phyloP scores from a whole-genome alignment of 208 protist species.

The Trypanosoma platydactyli region DNA sequence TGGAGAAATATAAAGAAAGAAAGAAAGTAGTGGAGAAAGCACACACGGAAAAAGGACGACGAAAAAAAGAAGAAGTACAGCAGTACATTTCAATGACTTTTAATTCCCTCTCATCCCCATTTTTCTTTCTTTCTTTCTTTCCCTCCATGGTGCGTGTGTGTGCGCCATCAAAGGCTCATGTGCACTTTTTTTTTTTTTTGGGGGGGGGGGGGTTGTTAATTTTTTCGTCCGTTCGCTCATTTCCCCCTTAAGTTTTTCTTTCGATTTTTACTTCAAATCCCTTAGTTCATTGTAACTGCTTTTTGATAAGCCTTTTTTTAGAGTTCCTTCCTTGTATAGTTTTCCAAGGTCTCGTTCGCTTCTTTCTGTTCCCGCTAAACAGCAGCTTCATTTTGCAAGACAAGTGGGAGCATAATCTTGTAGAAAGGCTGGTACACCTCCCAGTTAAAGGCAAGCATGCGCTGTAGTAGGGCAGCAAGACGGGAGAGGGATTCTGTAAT shows the following conservation, averaged over 20 bases:
- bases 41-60: neutral
- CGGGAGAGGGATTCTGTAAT: constrained; percentile 51
- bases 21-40: constrained; percentile 6
- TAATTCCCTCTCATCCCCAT: neutral
- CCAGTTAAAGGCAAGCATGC: constrained; percentile 66
- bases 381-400: constrained; percentile 10
- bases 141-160: too few species aligned
- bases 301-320: neutral
- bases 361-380: neutral
- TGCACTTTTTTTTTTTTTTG: constrained; percentile 4
- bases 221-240: too few species aligned
- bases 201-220: too few species aligned
- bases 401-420: constrained; percentile 35
- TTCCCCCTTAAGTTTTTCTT: too few species aligned
- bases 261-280: neutral
- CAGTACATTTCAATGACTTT: neutral
- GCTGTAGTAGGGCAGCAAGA: constrained; percentile 38
- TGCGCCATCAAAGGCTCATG: too few species aligned
- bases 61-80: neutral
- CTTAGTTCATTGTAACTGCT: too few species aligned
- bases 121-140: constrained; percentile 12
- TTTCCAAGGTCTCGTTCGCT: too few species aligned
- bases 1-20: neutral
- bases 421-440: constrained; percentile 75
- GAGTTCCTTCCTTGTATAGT: neutral